phyloP scores from a whole-genome alignment of 129 eudicot species.

The Pittosporum tobira region DNA sequence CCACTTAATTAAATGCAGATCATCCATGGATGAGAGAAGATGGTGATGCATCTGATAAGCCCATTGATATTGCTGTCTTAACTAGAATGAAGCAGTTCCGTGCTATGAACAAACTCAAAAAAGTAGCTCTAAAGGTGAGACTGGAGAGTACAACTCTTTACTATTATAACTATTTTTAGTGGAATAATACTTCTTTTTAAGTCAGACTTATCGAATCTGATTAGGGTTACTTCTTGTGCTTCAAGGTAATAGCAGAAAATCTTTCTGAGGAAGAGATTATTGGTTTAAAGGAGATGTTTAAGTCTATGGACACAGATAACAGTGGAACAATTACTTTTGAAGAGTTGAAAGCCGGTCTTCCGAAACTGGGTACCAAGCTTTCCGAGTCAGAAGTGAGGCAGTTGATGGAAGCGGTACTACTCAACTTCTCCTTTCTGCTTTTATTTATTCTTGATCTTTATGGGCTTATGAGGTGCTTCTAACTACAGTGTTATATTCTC shows the following conservation, averaged over 20 bases:
- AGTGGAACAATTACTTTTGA: constrained; percentile 85
- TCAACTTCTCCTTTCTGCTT: no score
- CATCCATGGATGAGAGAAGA: constrained; percentile 96
- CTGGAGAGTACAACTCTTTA: no score
- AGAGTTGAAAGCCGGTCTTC: constrained; percentile 81
- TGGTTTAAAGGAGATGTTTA: constrained; percentile 90
- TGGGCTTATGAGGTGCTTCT: not conserved
- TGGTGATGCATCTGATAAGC: constrained; percentile 94
- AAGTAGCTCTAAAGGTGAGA: constrained; percentile 78
- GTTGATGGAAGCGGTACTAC: constrained; percentile 81
- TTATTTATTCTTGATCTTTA: constrained; percentile 5
- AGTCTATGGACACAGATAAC: no score
- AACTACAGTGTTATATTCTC: not conserved
- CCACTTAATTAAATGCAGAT: constrained; percentile 38
- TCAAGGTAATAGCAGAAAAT: constrained; percentile 81
- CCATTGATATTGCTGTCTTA: constrained; percentile 83
- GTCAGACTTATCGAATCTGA: constrained; percentile 17
- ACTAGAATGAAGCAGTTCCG: constrained; percentile 93
- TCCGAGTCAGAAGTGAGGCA: constrained; percentile 85
- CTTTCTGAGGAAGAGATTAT: constrained; percentile 86
- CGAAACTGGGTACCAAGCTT: constrained; percentile 80
- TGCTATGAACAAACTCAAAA: constrained; percentile 91
- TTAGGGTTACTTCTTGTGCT: constrained; percentile 12
- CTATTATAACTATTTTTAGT: not conserved
- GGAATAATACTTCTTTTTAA: no score